phyloP scores from a whole-genome alignment of 306 rosid species.

The Lagenaria siceraria region DNA sequence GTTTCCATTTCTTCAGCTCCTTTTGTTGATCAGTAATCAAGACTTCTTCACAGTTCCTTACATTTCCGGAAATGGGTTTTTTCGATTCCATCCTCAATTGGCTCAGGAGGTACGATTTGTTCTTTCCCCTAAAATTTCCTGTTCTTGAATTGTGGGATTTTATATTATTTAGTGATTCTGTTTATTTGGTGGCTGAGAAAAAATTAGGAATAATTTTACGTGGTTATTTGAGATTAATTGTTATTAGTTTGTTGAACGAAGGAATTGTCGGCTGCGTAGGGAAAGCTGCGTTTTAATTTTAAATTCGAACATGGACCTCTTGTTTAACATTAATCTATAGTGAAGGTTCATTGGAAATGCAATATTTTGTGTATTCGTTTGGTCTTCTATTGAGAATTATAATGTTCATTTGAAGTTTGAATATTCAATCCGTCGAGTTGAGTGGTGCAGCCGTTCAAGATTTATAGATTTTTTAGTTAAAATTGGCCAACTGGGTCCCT shows the following conservation, averaged over 20 bases:
- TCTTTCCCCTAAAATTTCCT: not conserved
- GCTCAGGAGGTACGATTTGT: constrained; percentile 63
- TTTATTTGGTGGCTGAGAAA: constrained; percentile 5
- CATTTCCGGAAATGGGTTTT: constrained; percentile 49
- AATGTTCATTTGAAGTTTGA: not conserved
- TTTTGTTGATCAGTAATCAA: not conserved
- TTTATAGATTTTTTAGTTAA: not conserved
- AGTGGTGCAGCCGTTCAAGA: not conserved
- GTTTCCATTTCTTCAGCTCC: not conserved
- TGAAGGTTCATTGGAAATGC: not conserved
- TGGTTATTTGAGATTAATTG: not conserved
- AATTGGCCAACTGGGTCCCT: not conserved
- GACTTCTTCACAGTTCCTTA: not conserved
- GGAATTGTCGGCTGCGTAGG: not conserved
- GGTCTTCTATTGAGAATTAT: not conserved
- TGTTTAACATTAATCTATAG: not conserved
- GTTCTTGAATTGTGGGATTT: not conserved
- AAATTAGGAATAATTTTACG: not conserved
- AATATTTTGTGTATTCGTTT: not conserved
- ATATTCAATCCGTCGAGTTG: not conserved
- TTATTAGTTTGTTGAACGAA: not conserved
- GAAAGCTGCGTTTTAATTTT: not conserved
- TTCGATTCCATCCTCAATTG: constrained; percentile 83
- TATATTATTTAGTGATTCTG: not conserved
- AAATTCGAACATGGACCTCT: not conserved